Evolutionary conservation across 148 eudicot genomes (phyloP).

Genomic region (Rhododendron molle): DNA sequence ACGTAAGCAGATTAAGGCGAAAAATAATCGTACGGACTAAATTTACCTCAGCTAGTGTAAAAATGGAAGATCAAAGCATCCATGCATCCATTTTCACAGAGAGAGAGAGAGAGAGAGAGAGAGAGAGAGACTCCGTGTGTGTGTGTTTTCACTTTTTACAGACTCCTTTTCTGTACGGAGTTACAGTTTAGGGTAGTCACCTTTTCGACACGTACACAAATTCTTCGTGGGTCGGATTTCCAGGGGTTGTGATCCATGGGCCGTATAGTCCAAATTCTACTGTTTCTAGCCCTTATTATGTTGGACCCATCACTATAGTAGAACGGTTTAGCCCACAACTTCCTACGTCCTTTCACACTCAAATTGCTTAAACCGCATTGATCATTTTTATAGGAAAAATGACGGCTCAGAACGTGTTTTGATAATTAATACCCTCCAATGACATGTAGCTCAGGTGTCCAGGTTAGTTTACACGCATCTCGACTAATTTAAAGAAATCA

Average conservation of each 20-base stretch:
- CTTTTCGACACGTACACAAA: too few relatives aligned
- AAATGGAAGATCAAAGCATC: conserved; percentile 1
- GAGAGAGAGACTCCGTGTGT: neutral
- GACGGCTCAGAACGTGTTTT: too few relatives aligned
- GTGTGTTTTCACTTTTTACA: neutral
- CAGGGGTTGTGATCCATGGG: neutral
- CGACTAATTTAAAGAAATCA: too few relatives aligned
- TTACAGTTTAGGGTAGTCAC: neutral
- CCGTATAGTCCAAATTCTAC: neutral
- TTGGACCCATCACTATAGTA: neutral
- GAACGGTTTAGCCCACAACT: neutral
- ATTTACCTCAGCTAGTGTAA: conserved; percentile 30
- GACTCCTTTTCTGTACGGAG: neutral
- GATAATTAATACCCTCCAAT: too few relatives aligned
- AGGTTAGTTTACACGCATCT: too few relatives aligned
- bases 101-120: neutral
- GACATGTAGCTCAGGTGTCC: neutral
- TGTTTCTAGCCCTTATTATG: neutral
- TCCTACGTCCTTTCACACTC: neutral
- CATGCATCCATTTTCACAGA: neutral
- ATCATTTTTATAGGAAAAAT: too few relatives aligned
- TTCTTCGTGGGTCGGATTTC: neutral
- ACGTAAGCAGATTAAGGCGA: neutral
- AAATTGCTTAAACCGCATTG: too few relatives aligned
- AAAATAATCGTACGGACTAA: neutral